Conservation (phyloP, 106 monocot genomes). For the Dendrobium nobile region DNA sequence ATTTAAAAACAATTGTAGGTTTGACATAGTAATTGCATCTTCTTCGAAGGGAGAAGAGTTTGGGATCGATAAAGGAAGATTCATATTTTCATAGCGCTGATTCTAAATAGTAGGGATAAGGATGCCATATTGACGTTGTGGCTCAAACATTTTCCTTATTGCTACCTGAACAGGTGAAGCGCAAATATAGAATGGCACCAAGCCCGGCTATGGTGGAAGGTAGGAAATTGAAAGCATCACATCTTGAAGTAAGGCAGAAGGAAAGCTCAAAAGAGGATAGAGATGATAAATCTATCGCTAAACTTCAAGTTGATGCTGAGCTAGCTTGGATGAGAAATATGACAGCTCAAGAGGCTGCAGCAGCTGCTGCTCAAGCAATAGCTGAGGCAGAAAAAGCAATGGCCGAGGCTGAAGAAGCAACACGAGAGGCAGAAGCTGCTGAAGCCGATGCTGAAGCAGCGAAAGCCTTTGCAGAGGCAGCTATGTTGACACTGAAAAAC, state of each 20-base stretch:
- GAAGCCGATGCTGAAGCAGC: slow-evolving; percentile 89
- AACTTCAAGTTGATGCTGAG: slow-evolving; percentile 59
- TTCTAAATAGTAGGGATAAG: neutral
- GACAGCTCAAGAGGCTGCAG: slow-evolving; percentile 68
- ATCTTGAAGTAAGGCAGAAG: slow-evolving; percentile 32
- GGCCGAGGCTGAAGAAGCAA: slow-evolving; percentile 78
- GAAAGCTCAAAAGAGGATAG: slow-evolving; percentile 16
- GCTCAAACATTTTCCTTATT: neutral
- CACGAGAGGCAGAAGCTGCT: slow-evolving; percentile 67
- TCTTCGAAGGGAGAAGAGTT: too few species aligned
- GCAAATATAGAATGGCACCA: slow-evolving; percentile 72
- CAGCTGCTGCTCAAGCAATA: slow-evolving; percentile 71
- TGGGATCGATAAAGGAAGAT: neutral
- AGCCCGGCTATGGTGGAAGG: slow-evolving; percentile 26
- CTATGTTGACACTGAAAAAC: slow-evolving; percentile 41
- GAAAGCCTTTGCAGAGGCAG: slow-evolving; percentile 77
- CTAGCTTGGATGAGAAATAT: slow-evolving; percentile 49
- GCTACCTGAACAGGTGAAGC: slow-evolving; percentile 51
- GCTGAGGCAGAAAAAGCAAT: slow-evolving; percentile 84
- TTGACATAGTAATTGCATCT: too few species aligned
- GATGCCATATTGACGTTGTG: neutral
- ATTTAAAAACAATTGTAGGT: too few species aligned
- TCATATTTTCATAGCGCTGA: neutral
- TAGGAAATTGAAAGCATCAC: slow-evolving; percentile 27
- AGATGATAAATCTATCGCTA: slow-evolving; percentile 36